phyloP scores from a whole-genome alignment of 192 early-diverging fungal genomes.

The Dissophora globulifera region DNA sequence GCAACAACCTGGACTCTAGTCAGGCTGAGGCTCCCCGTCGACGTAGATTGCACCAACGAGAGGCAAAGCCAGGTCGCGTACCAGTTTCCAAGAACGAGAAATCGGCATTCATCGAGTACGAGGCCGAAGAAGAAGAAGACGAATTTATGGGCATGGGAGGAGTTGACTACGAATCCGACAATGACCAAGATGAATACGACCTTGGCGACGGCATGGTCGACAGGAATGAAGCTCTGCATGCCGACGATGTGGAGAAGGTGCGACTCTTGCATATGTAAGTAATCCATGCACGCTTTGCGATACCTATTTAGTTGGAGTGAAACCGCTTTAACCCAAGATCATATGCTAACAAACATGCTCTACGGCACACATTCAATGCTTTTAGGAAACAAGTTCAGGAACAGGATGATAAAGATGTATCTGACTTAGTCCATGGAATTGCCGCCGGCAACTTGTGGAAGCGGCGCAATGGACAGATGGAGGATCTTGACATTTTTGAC shows the following conservation, averaged over 20 bases:
- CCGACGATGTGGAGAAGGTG: conserved; percentile 32
- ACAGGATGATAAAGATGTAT: conserved; percentile 41
- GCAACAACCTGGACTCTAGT: not conserved
- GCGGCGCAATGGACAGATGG: conserved; percentile 42
- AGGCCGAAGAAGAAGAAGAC: conserved; percentile 55
- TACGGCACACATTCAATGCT: no score
- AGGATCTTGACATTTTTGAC: conserved; percentile 44
- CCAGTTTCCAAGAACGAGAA: conserved; percentile 17
- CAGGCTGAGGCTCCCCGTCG: not conserved
- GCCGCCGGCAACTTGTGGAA: conserved; percentile 48
- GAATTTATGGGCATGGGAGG: conserved; percentile 53
- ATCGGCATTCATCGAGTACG: conserved; percentile 50
- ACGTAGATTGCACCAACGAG: conserved; percentile 15
- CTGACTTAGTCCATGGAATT: conserved; percentile 45
- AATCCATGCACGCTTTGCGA: no score
- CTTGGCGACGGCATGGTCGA: conserved; percentile 47
- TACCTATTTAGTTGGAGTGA: no score
- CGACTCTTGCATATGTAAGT: conserved; percentile 47
- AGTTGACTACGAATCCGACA: conserved; percentile 47
- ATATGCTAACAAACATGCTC: no score
- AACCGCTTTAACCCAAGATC: no score
- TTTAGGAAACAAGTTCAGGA: conserved; percentile 45
- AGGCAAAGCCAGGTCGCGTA: conserved; percentile 16
- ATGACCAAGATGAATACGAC: conserved; percentile 46
- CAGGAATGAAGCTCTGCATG: not conserved